Evolutionary conservation across 495 filamentous ascomycete species (phyloP).

Genomic region (Trichoderma orchidacearum): DNA sequence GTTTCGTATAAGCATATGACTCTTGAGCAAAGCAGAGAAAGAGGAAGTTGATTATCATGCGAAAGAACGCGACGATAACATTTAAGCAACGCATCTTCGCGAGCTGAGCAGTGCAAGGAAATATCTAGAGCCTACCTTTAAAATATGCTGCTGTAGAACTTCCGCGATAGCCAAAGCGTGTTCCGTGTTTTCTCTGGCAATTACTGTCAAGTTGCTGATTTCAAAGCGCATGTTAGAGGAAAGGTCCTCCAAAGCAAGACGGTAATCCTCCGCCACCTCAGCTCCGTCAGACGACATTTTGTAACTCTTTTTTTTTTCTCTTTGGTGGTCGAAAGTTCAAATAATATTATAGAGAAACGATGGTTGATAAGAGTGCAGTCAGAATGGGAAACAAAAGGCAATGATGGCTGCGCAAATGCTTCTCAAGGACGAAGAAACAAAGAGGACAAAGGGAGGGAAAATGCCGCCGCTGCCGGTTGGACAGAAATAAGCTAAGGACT

Average conservation of each 20-base stretch:
- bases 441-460: no score
- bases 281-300: conserved; percentile 61
- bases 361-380: background rate
- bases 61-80: background rate
- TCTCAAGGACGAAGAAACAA: background rate
- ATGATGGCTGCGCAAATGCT: background rate
- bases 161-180: conserved; percentile 85
- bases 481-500: background rate
- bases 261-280: conserved; percentile 91
- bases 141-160: conserved; percentile 82
- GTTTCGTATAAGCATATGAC: conserved; percentile 8
- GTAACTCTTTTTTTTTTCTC: conserved; percentile 3
- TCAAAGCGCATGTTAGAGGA: conserved; percentile 78
- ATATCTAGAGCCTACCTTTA: conserved; percentile 59
- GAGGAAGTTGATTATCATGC: background rate
- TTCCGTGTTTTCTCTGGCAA: conserved; percentile 91
- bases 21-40: background rate
- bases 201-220: conserved; percentile 90
- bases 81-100: no score
- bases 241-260: conserved; percentile 81
- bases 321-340: background rate
- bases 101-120: background rate
- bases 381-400: background rate
- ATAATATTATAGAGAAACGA: background rate
- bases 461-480: background rate